Evolutionary conservation across 768 basidiomycete genomes (phyloP), one percentile per base, ranked within the genome.

Genomic region (Russula foetens): DNA sequence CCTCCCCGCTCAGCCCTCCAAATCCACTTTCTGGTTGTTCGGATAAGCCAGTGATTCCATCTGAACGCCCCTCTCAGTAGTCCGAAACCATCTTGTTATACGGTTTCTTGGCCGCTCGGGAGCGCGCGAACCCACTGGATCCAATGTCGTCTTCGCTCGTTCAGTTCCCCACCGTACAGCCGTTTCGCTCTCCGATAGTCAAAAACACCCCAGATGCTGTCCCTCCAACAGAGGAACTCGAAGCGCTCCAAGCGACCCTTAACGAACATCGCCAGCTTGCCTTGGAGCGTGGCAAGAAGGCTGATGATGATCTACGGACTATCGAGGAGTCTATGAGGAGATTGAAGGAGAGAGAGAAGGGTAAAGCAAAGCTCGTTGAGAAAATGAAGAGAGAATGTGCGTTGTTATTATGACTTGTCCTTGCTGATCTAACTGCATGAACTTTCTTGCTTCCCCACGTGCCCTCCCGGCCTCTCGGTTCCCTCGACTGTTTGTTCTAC

Each of bases 291-390:
- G 81, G 78, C 43, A 84, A 80, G 76, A 90, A 89, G 75, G 90
- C 89, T 0, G 81, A 80, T 33, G 83, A 86, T 68, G 90, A 92
- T 76, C 74, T 89, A 66, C 81, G 78, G 69, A 78, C 81, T 56
- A 84, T 92, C 66, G 83, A 88, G 63, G 88, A 87, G 72, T 86
- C 85, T 51, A 84, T 88, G 81, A 81, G 82, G 55, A 80, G 82
- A 61, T 79, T 90, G 75, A 87, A 82, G 74, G 89, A 90, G 74
- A 84, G 81, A 71, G 86, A 83, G 72, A 81, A 76, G 74, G 86
- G 86, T 0, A 90, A 89, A 71, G 82, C 80, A 53, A 87, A 79
- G 72, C 80, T 77, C n/a, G 70, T 83, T 46, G 87, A 88, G 58
- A 88, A 81, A 73, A 76, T 83, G 53, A 89, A 90, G 69, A 82